Evolutionary conservation across 805 yeast genomes (phyloP).

Genomic region (Wickerhamomyces strasburgensis): DNA sequence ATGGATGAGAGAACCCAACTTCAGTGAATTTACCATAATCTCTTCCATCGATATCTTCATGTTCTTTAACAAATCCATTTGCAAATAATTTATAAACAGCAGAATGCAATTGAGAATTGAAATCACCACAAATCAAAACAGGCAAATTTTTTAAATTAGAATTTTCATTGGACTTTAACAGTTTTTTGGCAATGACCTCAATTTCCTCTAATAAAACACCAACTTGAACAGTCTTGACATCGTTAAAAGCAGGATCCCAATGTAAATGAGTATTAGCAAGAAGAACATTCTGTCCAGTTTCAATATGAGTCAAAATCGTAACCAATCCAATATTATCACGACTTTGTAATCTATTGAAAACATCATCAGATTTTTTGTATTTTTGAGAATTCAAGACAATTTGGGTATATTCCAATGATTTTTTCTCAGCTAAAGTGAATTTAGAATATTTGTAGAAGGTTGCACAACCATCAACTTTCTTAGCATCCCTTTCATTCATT

Average conservation of each 20-base stretch:
- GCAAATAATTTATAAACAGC: constrained; percentile 91
- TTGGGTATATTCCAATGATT: constrained; percentile 75
- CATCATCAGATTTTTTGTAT: constrained; percentile 89
- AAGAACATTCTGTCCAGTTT: constrained; percentile 66
- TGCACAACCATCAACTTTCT: constrained; percentile 98
- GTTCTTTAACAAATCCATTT: constrained; percentile 73
- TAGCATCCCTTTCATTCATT: constrained; percentile 73
- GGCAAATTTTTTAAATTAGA: constrained; percentile 56
- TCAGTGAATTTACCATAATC: constrained; percentile 90
- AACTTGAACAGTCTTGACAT: constrained; percentile 93
- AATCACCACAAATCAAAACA: constrained; percentile 90
- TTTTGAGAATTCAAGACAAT: constrained; percentile 77
- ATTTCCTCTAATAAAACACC: constrained; percentile 88
- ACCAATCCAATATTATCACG: constrained; percentile 90
- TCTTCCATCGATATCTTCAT: constrained; percentile 76
- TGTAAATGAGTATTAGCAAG: constrained; percentile 92
- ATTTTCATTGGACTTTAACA: constrained; percentile 32
- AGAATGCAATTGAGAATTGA: constrained; percentile 79
- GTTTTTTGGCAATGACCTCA: constrained; percentile 50
- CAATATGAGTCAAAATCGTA: constrained; percentile 64
- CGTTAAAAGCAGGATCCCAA: constrained; percentile 97
- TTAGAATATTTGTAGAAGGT: constrained; percentile 69
- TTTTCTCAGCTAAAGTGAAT: constrained; percentile 67
- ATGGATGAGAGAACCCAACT: constrained; percentile 78
- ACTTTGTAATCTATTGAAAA: constrained; percentile 92